phyloP scores from a whole-genome alignment of 1,139 yeast species.

The Citeromyces hawaiiensis region DNA sequence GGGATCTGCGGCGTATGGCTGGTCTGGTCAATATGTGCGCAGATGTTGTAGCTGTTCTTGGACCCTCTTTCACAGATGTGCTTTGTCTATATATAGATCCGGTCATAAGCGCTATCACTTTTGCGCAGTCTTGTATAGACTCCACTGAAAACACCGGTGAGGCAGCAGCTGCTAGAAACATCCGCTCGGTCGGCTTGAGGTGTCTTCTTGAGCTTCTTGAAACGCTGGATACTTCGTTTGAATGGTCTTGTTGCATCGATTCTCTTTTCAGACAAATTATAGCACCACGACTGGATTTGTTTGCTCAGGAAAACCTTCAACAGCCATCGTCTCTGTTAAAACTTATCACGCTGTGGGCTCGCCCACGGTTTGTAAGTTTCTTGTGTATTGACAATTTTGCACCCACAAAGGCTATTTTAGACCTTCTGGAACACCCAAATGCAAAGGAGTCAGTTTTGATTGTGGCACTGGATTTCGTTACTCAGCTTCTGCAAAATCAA shows the following conservation, averaged over 20 bases:
- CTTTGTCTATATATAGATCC: conserved; percentile 45
- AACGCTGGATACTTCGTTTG: conserved; percentile 24
- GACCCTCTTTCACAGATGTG: conserved; percentile 38
- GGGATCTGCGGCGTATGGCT: background rate
- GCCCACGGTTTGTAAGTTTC: conserved; percentile 33
- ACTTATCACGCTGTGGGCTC: conserved; percentile 44
- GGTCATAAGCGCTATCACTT: conserved; percentile 40
- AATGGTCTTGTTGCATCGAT: conserved; percentile 46
- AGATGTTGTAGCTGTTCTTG: conserved; percentile 51
- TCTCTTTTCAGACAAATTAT: conserved; percentile 41
- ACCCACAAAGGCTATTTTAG: conserved; percentile 42
- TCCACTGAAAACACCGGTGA: conserved; percentile 14
- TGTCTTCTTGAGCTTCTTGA: conserved; percentile 39
- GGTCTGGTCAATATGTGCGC: conserved; percentile 38
- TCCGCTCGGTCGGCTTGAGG: conserved; percentile 50
- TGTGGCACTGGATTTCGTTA: conserved; percentile 44
- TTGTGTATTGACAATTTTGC: conserved; percentile 42
- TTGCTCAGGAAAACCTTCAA: conserved; percentile 68
- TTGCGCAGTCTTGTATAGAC: conserved; percentile 35
- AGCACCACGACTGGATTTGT: conserved; percentile 50
- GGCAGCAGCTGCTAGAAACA: conserved; percentile 29
- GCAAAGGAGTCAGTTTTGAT: conserved; percentile 59
- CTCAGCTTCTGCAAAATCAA: conserved; percentile 19
- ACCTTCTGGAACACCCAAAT: conserved; percentile 35
- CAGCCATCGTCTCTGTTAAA: conserved; percentile 70